Evolutionary conservation across 202 grass and related monocot species (phyloP), one percentile per base, ranked within the genome.

Genomic region (Bolboschoenoplectus hybrid): DNA sequence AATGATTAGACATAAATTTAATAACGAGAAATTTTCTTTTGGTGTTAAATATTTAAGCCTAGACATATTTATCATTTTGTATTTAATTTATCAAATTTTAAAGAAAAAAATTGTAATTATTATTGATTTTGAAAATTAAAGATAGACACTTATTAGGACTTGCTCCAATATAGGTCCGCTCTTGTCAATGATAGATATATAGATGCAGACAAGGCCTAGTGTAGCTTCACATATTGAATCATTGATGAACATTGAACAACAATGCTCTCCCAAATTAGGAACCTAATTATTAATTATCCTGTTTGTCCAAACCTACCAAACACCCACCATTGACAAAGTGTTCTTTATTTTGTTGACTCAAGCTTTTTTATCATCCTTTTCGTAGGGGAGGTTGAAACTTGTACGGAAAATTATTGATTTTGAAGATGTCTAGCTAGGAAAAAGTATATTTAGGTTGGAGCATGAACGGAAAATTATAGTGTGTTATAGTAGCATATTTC

Each of bases 231-330:
- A 67, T 67, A 26, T 26, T 26, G 26, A 26, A 26, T 5, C 64
- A 67, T 26, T 26, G 26, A 26, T 26, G 26, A 26, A 26, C 26
- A 26, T 26, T 14, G 12, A 39, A 41, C 36, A 41, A 36, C 32
- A 68, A 68, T 68, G 11, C 65, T 68, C 65, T 41, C 34, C 36
- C 65, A 68, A 68, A 41, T 14, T 68, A 39, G 8, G 5, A 68
- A 68, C 65, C 65, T 68, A 67, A 12, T 67, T 40, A 11, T 68
- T 68, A 67, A 12, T 67, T 40, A 11, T 68, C 26, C 65, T 40
- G 13, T 68, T 68, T 41, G 36, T 68, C 36, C 7, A 68, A 68
- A 39, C 65, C 56, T 68, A 41, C 65, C 12, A 68, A 41, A 41
- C 7, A 7, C 61, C 20, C 19, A 63, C 19, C 20, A 1, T 68